Evolutionary conservation across 139 green algal genomes (phyloP), one percentile per base, ranked within the genome.

Genomic region (Chlamydomonas asymmetrica): DNA sequence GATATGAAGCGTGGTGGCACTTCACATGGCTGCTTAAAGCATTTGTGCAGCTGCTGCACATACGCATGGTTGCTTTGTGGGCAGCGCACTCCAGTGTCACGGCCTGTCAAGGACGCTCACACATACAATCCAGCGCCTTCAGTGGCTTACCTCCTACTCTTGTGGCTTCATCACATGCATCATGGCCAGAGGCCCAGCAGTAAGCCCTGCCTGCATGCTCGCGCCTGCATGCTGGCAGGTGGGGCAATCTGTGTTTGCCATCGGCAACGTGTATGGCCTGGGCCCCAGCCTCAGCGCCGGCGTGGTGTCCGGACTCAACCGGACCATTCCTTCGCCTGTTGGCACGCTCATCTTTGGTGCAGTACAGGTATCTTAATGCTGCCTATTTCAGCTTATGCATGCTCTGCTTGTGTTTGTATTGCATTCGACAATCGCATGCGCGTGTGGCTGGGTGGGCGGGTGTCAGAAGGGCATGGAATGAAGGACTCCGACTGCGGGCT

Each of bases 261-360:
- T 93, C 39, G 91, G 91, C 64, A 35, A 84, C 41, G 82, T 84
- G 0, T 82, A 75, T 37, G 87, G 84, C 41, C 69, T 88, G 6
- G 27, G 2, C 52, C 9, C 31, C 39, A 88, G 84, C 0, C 63
- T 93, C 29, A 87, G 83, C 23, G 78, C 73, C 32, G 91, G 91
- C 10, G 80, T 93, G 1, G 82, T 95, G 8, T 92, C 85, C 60
- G 91, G 91, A 6, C 66, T 91, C 5, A 78, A 82, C 54, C 76
- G 88, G 18, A 80, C 76, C 13, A 93, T 97, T n/a, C 87, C 90
- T 7, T 80, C 81, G 13, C 81, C 81, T 2, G 78, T 80, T 20
- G 92, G 92, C 25, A 90, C 78, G 0, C 79, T 84, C 20, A 96
- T 96, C 59, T 84, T 84, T 39, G 92, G 92, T 1, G 88, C 80